A percentile compares a stretch with the other conserved stretches of the same genome.
phyloP scores from a whole-genome alignment of 2,329 filamentous ascomycete genomes.

The Epichloe sibirici region DNA sequence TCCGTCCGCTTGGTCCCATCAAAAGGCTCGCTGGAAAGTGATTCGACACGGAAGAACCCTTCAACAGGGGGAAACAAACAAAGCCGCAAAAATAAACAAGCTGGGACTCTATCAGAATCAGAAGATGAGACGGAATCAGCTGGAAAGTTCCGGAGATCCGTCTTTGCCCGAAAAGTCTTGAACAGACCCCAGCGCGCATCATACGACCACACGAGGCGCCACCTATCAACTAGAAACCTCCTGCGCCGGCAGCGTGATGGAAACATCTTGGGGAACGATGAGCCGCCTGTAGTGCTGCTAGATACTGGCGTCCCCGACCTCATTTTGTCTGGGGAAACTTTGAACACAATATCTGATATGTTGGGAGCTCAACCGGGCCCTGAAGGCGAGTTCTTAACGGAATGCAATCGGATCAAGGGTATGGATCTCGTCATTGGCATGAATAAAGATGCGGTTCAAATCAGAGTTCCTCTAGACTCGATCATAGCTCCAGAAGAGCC shows the following conservation, averaged over 20 bases:
- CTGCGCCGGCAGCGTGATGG: neutral
- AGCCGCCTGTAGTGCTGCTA: neutral
- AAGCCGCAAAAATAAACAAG: neutral
- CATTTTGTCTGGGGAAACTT: neutral
- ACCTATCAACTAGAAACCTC: neutral
- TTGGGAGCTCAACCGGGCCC: neutral
- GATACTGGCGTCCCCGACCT: neutral
- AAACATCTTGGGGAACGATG: neutral
- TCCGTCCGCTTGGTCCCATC: neutral
- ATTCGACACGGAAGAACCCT: neutral
- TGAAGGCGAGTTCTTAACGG: neutral
- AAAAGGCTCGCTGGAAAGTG: neutral
- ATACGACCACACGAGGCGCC: neutral
- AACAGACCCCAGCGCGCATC: neutral
- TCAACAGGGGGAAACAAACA: neutral
- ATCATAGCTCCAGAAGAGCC: neutral
- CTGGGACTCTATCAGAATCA: neutral
- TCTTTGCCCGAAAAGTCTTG: neutral
- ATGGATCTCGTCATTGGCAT: conserved; percentile 2
- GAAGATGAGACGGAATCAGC: neutral
- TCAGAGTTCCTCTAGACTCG: conserved; percentile 1
- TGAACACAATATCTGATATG: neutral
- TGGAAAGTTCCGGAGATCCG: neutral
- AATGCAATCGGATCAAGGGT: neutral
- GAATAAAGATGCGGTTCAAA: conserved; percentile 1